These are phyloP conservation scores for Phoenix dactylifera DNA, from an alignment of 176 grass and related monocot species.

Conservation along the genomic window DNA sequence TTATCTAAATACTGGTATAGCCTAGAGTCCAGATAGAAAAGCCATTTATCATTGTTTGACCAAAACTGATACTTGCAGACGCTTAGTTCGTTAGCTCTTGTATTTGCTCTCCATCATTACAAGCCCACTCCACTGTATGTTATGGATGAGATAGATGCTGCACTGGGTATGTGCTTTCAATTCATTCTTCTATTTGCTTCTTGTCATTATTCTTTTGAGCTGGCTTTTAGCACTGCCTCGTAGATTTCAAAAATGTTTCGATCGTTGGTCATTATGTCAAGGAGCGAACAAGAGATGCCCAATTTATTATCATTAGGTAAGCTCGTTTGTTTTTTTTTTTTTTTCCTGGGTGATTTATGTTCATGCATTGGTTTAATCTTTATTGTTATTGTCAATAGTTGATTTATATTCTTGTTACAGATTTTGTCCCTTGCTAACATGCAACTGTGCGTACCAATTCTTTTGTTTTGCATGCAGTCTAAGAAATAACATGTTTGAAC, in stretches of 20 bases:
- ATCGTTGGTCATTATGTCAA: constrained; percentile 98
- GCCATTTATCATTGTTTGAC: no score
- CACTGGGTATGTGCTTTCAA: constrained; percentile 45
- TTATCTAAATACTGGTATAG: no score
- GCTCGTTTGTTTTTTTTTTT: neutral
- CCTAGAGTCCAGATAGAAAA: no score
- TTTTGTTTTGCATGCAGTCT: constrained; percentile 37
- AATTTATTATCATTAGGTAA: constrained; percentile 99
- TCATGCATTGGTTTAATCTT: no score
- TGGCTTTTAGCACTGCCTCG: constrained; percentile 6
- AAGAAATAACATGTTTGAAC: constrained; percentile 97
- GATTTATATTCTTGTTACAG: no score
- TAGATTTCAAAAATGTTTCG: constrained; percentile 98
- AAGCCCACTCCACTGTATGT: constrained; percentile 97
- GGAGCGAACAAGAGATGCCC: constrained; percentile 92
- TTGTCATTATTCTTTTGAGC: constrained; percentile 3
- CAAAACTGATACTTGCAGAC: constrained; percentile 32
- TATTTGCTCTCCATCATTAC: constrained; percentile 98
- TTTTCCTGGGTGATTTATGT: no score
- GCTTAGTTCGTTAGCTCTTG: constrained; percentile 83
- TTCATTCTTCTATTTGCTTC: neutral
- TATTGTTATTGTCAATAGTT: no score
- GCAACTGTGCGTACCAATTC: no score
- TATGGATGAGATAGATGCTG: constrained; percentile 99
- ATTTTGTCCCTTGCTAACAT: no score